These are phyloP conservation scores for Voacanga thouarsii DNA, from an alignment of 257 asterid genomes.

Conservation along the genomic window DNA sequence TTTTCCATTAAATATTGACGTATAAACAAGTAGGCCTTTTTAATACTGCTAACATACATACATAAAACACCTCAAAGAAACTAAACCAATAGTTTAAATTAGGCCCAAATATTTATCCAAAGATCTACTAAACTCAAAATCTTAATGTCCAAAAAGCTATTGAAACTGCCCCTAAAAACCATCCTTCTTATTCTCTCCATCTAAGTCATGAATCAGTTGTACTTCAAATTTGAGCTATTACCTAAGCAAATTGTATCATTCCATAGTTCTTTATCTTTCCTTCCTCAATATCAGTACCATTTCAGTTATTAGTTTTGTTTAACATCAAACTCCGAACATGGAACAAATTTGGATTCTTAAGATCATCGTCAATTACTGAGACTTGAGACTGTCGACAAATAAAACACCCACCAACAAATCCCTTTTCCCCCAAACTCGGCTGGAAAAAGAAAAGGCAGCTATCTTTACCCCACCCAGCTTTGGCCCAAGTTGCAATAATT, in stretches of 20 bases:
- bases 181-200: not conserved
- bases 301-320: not conserved
- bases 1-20: not conserved
- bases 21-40: not conserved
- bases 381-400: not conserved
- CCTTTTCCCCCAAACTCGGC: not conserved
- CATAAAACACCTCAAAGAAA: not conserved
- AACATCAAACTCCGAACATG: not conserved
- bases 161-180: not conserved
- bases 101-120: not conserved
- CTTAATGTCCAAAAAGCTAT: not conserved
- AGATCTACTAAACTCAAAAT: not conserved
- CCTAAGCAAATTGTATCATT: not conserved
- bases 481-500: not conserved
- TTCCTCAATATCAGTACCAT: not conserved
- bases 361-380: not conserved
- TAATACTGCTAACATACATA: not conserved
- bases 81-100: not conserved
- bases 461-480: not conserved
- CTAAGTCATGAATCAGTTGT: not conserved
- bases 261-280: not conserved
- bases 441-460: not conserved
- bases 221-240: not conserved
- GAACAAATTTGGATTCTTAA: not conserved
- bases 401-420: not conserved